A percentile compares a stretch with the other conserved stretches of the same genome.
Conservation (phyloP, 2,329 filamentous ascomycete genomes). For the Ophiocordyceps camponoti-rufipedis region DNA sequence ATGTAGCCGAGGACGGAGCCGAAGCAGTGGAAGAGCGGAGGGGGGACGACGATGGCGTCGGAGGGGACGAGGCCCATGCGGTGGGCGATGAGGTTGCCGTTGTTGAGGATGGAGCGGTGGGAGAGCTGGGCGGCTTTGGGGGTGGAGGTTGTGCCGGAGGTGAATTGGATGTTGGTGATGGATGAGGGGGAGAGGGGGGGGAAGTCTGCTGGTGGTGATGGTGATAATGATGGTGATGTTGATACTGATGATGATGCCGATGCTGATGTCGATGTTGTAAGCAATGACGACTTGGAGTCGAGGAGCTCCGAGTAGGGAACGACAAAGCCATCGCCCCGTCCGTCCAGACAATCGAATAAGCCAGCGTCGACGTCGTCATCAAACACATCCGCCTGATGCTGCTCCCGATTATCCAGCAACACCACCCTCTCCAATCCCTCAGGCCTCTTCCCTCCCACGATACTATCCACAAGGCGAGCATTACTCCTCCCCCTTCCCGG, state of each 20-base stretch:
- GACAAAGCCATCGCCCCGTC: background rate
- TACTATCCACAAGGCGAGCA: constrained; percentile 1
- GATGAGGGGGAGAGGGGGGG: constrained; percentile 38
- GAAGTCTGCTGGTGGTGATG: background rate
- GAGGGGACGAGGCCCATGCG: constrained; percentile 61
- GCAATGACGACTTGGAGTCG: background rate
- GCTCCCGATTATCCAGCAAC: background rate
- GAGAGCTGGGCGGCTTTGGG: constrained; percentile 86
- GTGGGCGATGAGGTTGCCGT: constrained; percentile 66
- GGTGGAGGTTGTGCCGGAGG: constrained; percentile 77
- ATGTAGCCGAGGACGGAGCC: constrained; percentile 87
- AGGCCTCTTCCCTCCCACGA: background rate
- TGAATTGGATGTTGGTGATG: constrained; percentile 90
- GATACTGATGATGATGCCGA: background rate
- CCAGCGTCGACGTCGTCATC: background rate
- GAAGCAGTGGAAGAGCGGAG: constrained; percentile 81
- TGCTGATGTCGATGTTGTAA: background rate
- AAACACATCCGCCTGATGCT: background rate
- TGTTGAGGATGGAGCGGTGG: constrained; percentile 80
- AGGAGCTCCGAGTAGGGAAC: constrained; percentile 21
- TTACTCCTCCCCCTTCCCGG: constrained; percentile 36
- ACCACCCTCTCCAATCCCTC: background rate
- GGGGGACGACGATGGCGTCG: constrained; percentile 71
- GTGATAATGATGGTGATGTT: background rate
- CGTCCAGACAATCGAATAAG: background rate